Percentiles rank a stretch among this genome's conserved stretches.
These are phyloP conservation scores for Heliophila coronopifolia DNA, from an alignment of 441 rosid genomes.

Conservation along the genomic window DNA sequence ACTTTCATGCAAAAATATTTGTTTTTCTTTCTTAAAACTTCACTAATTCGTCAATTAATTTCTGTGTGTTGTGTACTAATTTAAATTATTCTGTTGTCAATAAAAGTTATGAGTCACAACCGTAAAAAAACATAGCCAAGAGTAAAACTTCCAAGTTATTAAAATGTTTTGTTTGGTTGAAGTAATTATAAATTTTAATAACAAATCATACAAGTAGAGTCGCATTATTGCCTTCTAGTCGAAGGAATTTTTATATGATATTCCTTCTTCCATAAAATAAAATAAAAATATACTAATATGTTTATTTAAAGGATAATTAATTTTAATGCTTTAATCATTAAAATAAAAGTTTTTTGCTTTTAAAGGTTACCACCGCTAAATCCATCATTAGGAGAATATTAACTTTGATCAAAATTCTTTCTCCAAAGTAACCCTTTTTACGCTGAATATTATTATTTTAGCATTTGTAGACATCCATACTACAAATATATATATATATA, in stretches of 20 bases:
- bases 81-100: background rate
- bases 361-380: conserved; percentile 27
- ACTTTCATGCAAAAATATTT: conserved; percentile 38
- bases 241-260: conserved; percentile 4
- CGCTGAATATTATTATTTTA: background rate
- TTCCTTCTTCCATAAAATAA: no score
- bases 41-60: no score
- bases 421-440: background rate
- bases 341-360: conserved; percentile 33
- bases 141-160: no score
- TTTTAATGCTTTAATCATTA: conserved; percentile 23
- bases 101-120: background rate
- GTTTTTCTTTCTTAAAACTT: no score
- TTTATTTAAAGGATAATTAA: background rate
- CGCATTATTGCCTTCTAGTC: conserved; percentile 11
- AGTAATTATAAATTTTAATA: no score
- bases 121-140: background rate
- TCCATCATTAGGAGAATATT: conserved; percentile 37
- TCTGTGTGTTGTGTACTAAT: no score
- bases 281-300: conserved; percentile 4
- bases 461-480: no score
- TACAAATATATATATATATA: no score
- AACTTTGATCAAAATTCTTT: conserved; percentile 26
- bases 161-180: background rate
- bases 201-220: no score